Evolutionary conservation across 371 early-diverging fungal species (phyloP), one percentile per base, ranked within the genome.

Genomic region (Dichotomocladium elegans): DNA sequence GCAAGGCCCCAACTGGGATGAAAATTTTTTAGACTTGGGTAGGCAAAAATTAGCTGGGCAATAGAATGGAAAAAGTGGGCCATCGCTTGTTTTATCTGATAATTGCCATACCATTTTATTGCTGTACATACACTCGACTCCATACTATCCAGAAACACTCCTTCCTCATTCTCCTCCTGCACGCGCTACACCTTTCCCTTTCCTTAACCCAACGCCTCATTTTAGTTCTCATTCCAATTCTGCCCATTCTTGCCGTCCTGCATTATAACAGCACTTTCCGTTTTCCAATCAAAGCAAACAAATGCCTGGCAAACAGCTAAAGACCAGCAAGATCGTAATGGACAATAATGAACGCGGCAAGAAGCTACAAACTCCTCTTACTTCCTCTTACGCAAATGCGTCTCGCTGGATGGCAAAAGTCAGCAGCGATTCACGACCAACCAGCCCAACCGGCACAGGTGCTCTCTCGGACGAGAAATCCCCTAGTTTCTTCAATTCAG

Each of bases 371-470:
- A 45, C 52, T 0, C 37, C 58, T 10, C 46, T 52, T 9, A 35
- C 58, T 15, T 57, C 58, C n/a, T 57, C 58, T 14, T 57, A 57
- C 34, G 41, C 51, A 35, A 45, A 51, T 26, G 51, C 58, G 6
- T 52, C 58, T 45, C 58, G 58, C 26, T 57, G 58, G 58, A 57
- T 57, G 50, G 26, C 58, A n/a, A 57, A 57, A 40, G 47, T 28
- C 47, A 43, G 15, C 60, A 49, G 21, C 61, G 63, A n/a, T 47
- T 47, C 19, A 41, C 63, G 50, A 57, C 58, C 14, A 17, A 53
- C 41, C 53, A 61, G 10, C 55, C 58, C 11, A 27, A 49, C 26
- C 12, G 25, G 37, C 12, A 29, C 54, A 17, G n/a, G n/a, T n/a
- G n/a, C n/a, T n/a, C 45, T 57, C 5, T 45, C 29, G 7, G 72